These are phyloP conservation scores for Citrus hindsii DNA, from an alignment of 345 rosid genomes.

Conservation along the genomic window DNA sequence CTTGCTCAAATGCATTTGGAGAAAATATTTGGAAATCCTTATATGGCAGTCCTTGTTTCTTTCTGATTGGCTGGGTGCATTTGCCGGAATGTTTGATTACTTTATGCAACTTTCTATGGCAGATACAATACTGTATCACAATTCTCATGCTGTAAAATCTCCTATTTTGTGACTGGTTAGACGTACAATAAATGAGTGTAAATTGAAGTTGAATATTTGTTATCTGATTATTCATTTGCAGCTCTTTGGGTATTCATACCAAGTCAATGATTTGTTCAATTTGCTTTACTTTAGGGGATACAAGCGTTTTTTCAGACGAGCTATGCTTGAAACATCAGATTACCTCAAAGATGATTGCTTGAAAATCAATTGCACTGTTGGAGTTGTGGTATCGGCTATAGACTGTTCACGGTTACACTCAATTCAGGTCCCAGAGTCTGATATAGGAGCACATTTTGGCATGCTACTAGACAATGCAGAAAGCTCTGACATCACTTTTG, in stretches of 20 bases:
- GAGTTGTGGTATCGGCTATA: slow-evolving; percentile 55
- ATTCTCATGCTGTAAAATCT: not conserved
- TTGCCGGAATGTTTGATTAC: not conserved
- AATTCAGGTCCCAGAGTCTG: slow-evolving; percentile 56
- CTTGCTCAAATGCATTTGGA: no score
- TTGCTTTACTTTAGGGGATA: slow-evolving; percentile 50
- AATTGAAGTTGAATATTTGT: not conserved
- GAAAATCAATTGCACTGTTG: slow-evolving; percentile 66
- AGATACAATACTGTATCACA: not conserved
- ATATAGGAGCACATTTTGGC: slow-evolving; percentile 61
- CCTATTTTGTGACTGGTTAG: not conserved
- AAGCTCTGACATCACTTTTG: slow-evolving; percentile 55
- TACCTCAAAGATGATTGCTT: slow-evolving; percentile 65
- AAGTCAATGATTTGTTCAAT: not conserved
- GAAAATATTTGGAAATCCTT: no score
- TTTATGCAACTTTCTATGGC: not conserved
- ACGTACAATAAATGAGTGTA: not conserved
- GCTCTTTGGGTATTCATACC: not conserved
- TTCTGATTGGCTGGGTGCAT: not conserved
- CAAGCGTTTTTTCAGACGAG: slow-evolving; percentile 67
- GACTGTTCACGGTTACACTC: slow-evolving; percentile 44
- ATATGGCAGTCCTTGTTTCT: not conserved
- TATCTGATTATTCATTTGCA: not conserved
- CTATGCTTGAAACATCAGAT: slow-evolving; percentile 63
- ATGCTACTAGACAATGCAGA: slow-evolving; percentile 53